Percentiles rank a stretch among this genome's conserved stretches.
These are phyloP conservation scores for Inonotus hispidus DNA, from an alignment of 1,284 basidiomycete genomes.

Conservation along the genomic window DNA sequence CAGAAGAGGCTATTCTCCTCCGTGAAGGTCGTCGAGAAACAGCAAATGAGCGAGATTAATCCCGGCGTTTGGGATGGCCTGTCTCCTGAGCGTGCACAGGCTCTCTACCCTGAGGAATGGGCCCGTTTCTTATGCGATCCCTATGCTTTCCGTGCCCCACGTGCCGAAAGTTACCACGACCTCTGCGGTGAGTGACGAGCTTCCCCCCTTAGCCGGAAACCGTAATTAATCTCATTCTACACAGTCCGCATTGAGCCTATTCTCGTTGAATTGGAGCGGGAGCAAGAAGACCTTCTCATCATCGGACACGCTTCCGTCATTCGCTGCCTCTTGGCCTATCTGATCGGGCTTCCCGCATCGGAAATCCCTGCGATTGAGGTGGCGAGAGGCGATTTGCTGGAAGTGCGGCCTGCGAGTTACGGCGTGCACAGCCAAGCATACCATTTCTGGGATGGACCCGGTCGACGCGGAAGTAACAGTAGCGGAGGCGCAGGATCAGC, in stretches of 20 bases:
- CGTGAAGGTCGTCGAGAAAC: conserved; percentile 88
- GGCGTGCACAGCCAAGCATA: conserved; percentile 85
- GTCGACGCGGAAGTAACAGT: conserved; percentile 31
- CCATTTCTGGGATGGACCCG: conserved; percentile 90
- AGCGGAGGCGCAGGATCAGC: conserved; percentile 1
- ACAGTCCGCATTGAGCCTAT: conserved; percentile 75
- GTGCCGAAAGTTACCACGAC: conserved; percentile 94
- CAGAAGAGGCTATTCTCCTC: conserved; percentile 30
- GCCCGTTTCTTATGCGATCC: conserved; percentile 89
- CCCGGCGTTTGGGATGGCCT: conserved; percentile 96
- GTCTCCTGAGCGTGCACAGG: conserved; percentile 84
- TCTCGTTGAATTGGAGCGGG: conserved; percentile 79
- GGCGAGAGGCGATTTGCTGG: conserved; percentile 83
- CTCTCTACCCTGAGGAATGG: conserved; percentile 92
- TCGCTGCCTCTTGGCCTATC: conserved; percentile 87
- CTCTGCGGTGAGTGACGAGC: conserved; percentile 50
- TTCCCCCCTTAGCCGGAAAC: background rate
- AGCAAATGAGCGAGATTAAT: conserved; percentile 97
- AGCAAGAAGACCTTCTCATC: conserved; percentile 72
- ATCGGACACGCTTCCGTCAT: conserved; percentile 95
- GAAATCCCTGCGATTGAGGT: conserved; percentile 98
- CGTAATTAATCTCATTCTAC: background rate
- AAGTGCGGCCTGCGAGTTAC: conserved; percentile 87
- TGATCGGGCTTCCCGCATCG: conserved; percentile 91
- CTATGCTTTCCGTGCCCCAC: conserved; percentile 86